Evolutionary conservation across 495 filamentous ascomycete genomes (phyloP), one percentile per base, ranked within the genome.

Genomic region (Aspergillus heteromorphus): DNA sequence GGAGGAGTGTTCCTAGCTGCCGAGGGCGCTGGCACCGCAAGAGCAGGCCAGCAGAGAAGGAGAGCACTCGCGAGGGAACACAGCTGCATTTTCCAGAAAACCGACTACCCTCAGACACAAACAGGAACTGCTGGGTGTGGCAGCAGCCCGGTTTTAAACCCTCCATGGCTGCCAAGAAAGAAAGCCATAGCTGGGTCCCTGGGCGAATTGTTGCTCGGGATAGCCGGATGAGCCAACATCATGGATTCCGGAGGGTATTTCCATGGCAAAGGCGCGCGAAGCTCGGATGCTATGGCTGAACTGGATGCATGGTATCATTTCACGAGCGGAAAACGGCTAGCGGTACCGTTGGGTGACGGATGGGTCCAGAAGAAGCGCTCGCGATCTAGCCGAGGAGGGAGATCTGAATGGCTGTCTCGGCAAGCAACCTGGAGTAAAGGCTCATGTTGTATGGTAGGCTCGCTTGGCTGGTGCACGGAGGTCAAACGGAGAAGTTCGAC

Each of bases 21-120:
- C 14, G 27, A 40, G 13, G 41, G 42, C 29, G 47, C 48, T 14
- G 57, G 57, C 25, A 51, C 57, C 25, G 61, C 57, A 13, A 60
- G 17, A 17, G 58, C 58, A 2, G 27, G 40, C 13, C 40, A 34
- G 49, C 48, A 48, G n/a, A 57, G 29, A n/a, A 60, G 55, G 48
- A 61, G 34, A 21, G 47, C 27, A 11, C 51, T 51, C 7, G 45
- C 51, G 10, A 61, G 30, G 42, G 31, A 36, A 6, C 25, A 40
- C 11, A 57, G 30, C 48, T 58, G 54, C 59, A 58, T 58, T 31
- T 48, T 48, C 25, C 29, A 10, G 29, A 41, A 10, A 29, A 2
- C 18, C 11, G 29, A 18, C 21, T 19, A 34, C 17, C 23, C 27
- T 21, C 17, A 19, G 2, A 1, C 5, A 19, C 1, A 14, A n/a